These are phyloP conservation scores for Sporisorium scitamineum DNA, from an alignment of 1,284 basidiomycete genomes.

Conservation along the genomic window DNA sequence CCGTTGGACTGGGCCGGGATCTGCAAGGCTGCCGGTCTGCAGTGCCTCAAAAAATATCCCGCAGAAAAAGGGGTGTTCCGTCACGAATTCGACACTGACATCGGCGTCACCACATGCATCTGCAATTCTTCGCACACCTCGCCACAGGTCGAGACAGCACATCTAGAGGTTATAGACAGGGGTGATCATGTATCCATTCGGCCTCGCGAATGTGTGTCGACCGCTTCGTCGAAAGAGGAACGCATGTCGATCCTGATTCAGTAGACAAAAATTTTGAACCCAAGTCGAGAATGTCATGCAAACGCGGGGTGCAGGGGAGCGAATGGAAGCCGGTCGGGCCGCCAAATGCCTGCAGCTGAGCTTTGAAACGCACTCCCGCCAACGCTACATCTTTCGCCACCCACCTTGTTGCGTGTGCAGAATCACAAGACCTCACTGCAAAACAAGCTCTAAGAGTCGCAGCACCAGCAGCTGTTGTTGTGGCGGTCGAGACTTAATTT, in stretches of 20 bases:
- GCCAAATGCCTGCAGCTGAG: slow-evolving; percentile 19
- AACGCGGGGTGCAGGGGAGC: slow-evolving; percentile 17
- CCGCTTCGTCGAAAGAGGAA: too few species aligned
- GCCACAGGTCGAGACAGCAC: slow-evolving; percentile 1
- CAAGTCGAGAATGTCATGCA: slow-evolving; percentile 1
- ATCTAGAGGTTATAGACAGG: slow-evolving; percentile 8
- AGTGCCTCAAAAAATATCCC: background rate
- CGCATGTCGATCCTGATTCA: background rate
- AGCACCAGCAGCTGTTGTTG: background rate
- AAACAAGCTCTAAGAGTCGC: background rate
- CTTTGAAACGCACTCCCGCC: background rate
- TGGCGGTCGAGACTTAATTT: background rate
- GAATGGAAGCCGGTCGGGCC: slow-evolving; percentile 34
- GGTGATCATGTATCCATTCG: too few species aligned
- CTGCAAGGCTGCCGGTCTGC: background rate
- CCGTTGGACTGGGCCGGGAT: background rate
- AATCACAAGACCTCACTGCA: slow-evolving; percentile 7
- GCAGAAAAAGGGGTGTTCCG: background rate
- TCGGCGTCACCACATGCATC: background rate
- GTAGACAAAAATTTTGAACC: background rate
- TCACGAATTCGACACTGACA: background rate
- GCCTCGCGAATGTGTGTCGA: background rate
- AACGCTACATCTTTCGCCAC: background rate
- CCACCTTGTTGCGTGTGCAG: background rate
- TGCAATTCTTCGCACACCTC: background rate